Conservation (phyloP, 768 basidiomycete species). For the Lactarius akahatsu region DNA sequence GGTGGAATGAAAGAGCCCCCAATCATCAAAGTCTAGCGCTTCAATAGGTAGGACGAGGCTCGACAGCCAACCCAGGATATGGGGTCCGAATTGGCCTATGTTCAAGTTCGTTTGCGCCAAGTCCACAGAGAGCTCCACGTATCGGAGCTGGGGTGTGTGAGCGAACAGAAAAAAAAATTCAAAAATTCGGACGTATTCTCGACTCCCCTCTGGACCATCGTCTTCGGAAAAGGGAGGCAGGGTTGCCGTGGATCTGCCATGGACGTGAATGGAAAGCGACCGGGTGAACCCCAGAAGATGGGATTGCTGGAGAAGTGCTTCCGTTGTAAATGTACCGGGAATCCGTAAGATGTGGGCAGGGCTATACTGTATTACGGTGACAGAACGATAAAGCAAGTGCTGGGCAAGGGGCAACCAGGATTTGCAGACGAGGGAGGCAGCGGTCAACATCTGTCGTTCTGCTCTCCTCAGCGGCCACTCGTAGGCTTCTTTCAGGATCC, state of each 20-base stretch:
- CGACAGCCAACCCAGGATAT: conserved; percentile 16
- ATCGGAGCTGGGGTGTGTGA: conserved; percentile 10
- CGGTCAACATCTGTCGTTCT: conserved; percentile 5
- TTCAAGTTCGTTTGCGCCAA: background rate
- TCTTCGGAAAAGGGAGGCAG: background rate
- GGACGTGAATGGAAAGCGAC: conserved; percentile 17
- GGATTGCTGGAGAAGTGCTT: conserved; percentile 3
- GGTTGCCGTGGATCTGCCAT: background rate
- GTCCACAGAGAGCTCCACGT: background rate
- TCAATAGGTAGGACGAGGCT: conserved; percentile 12
- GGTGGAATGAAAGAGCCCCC: background rate
- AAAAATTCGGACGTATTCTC: conserved; percentile 7
- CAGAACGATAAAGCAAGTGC: conserved; percentile 9
- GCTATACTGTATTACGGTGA: background rate
- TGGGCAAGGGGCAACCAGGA: conserved; percentile 18
- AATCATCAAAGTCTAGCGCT: conserved; percentile 10
- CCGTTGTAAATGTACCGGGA: conserved; percentile 10
- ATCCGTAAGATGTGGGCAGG: background rate
- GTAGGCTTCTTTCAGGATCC: conserved; percentile 18
- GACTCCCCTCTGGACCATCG: background rate
- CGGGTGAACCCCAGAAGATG: conserved; percentile 10
- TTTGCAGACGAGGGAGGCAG: conserved; percentile 20
- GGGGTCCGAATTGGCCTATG: conserved; percentile 1
- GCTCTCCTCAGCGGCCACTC: background rate
- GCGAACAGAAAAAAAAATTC: conserved; percentile 18